These are phyloP conservation scores for Toxoplasma gondii DNA, from an alignment of 169 alveolate genomes.

Conservation along the genomic window DNA sequence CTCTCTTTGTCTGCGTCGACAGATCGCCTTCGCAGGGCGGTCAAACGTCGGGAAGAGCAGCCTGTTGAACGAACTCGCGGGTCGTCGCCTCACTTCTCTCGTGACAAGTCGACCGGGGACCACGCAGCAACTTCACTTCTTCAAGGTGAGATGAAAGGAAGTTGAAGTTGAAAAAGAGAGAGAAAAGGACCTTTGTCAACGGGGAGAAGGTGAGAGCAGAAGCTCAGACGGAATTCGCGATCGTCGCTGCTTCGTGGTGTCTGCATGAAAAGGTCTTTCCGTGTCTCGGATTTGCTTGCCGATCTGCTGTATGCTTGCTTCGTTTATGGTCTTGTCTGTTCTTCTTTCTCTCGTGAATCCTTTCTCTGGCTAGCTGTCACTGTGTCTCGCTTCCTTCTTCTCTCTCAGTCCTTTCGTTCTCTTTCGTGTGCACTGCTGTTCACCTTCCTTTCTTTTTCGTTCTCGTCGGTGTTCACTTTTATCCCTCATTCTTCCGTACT, in stretches of 20 bases:
- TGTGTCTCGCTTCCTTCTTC: too few species aligned
- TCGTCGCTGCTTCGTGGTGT: too few species aligned
- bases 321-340: too few species aligned
- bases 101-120: constrained; percentile 67
- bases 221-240: neutral
- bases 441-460: neutral
- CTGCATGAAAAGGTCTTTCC: too few species aligned
- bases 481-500: neutral
- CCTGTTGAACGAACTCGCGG: constrained; percentile 68
- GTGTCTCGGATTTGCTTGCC: too few species aligned
- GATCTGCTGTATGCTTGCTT: too few species aligned
- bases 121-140: constrained; percentile 65
- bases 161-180: neutral
- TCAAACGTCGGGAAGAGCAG: constrained; percentile 73
- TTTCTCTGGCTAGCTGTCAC: too few species aligned
- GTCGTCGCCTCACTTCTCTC: constrained; percentile 65
- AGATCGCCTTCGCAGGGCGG: constrained; percentile 73
- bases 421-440: neutral
- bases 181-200: neutral
- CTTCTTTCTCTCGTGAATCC: too few species aligned
- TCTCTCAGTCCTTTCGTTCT: too few species aligned
- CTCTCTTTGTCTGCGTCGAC: neutral
- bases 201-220: neutral
- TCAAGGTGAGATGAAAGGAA: constrained; percentile 45
- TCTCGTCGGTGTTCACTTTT: neutral